Evolutionary conservation across 306 rosid genomes (phyloP), one percentile per base, ranked within the genome.

Genomic region (Elaeagnus macrophylla): DNA sequence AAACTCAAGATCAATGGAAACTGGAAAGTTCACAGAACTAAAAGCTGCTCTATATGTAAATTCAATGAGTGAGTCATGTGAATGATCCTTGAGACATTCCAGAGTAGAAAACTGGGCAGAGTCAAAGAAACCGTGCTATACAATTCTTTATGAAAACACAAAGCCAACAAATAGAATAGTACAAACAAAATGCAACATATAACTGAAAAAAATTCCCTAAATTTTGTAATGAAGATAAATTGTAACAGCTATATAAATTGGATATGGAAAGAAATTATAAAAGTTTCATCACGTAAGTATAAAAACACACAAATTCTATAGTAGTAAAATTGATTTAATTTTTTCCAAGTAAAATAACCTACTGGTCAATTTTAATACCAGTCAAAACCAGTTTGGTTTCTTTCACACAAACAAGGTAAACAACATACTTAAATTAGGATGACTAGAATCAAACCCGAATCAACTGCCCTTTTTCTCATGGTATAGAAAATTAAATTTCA

Each of bases 401-500:
- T 45, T 54, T 39, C 15, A 14, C 54, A 11, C 11, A 51, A 2
- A 48, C 54, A 65, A 7, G 2, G 12, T 25, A 2, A 7, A 12
- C 18, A 3, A 57, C 43, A 17, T 46, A 16, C 49, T 14, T 7
- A 42, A 15, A 35, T 52, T 49, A 55, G 43, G 43, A 25, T 25
- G 32, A 37, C 39, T 42, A 32, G 37, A 18, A 14, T 13, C 9
- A 37, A 8, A 45, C 64, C 52, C 12, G 41, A 67, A 36, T 37
- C 49, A 45, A 15, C 49, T 12, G n/a, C 6, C 12, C 12, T 6
- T n/a, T 46, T 20, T 43, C 54, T 57, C 61, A 66, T 20, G 39
- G 65, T 50, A 16, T 54, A 59, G 48, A 56, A 37, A 60, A 54
- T 37, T 52, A 8, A 60, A 48, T 9, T 51, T 54, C 56, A 74